Evolutionary conservation across 2,329 filamentous ascomycete species (phyloP), one percentile per base, ranked within the genome.

Genomic region (Colletotrichum camelliae): DNA sequence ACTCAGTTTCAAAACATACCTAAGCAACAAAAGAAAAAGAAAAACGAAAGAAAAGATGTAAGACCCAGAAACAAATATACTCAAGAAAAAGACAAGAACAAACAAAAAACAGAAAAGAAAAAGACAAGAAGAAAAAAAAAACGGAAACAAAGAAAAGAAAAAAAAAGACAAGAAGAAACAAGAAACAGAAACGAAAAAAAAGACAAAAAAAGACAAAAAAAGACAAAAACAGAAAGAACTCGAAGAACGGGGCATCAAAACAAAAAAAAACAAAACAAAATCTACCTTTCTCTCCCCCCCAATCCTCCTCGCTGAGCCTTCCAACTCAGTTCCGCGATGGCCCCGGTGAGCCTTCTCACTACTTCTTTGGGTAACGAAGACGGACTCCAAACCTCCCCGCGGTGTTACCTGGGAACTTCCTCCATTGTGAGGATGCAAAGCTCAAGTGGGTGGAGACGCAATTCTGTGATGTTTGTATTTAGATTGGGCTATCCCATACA

Each of bases 311-410:
- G 21, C 21, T 27, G 27, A 29, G 55, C 55, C 27, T 27, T 29
- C 5, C 24, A 29, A 24, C 55, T 29, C 55, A 58, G 21, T n/a
- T 35, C 27, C 68, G 27, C 43, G 21, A 69, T 66, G 68, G 61
- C 69, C 61, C 61, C 61, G 61, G 61, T 72, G 69, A 67, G 69
- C 69, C 48, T 61, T 61, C 68, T 60, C 62, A 72, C 62, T 68
- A 68, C 12, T 60, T 21, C 64, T 72, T 16, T 58, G 71, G 71
- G 71, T 60, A 64, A 70, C 43, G 57, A 74, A 74, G 71, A 57
- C 71, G 71, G 67, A 74, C 71, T 74, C 71, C 67, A 43, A 57
- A 58, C 71, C 71, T 74, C 71, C 71, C 71, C 67, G 71, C 67
- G 71, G 67, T 74, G 67, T 70, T 43, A 67, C 71, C 71, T 74